Evolutionary conservation across 257 asterid species (phyloP).

Genomic region (Lycium ferocissimum): DNA sequence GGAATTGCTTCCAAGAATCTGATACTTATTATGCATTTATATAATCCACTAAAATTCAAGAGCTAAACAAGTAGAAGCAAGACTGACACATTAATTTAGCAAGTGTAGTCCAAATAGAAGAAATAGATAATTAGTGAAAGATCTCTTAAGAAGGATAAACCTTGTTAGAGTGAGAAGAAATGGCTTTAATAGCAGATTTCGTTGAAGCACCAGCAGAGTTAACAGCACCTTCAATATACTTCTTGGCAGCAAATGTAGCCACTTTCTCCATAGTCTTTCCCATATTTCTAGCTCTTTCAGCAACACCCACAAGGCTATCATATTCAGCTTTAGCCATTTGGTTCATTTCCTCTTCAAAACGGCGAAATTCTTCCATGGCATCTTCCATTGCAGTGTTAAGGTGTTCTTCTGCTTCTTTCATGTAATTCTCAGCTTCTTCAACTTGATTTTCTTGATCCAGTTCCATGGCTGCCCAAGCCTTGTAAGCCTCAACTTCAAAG

Average conservation of each 20-base stretch:
- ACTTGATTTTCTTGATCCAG: constrained; percentile 55
- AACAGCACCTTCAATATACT: constrained; percentile 82
- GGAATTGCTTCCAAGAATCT: neutral
- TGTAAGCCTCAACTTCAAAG: constrained; percentile 84
- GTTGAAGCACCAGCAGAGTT: constrained; percentile 75
- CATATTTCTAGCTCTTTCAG: constrained; percentile 62
- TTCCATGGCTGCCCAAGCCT: constrained; percentile 89
- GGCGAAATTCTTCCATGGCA: constrained; percentile 85
- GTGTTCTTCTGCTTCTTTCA: constrained; percentile 63
- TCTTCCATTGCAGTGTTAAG: constrained; percentile 80
- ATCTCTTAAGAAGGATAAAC: constrained; percentile 71
- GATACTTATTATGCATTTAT: neutral
- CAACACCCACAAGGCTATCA: constrained; percentile 52
- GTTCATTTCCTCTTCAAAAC: constrained; percentile 83
- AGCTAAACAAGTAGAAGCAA: neutral
- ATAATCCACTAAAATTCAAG: neutral
- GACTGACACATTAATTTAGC: neutral
- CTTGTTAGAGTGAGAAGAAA: constrained; percentile 65
- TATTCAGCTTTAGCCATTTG: constrained; percentile 49
- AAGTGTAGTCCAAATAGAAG: neutral
- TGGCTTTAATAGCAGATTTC: constrained; percentile 73
- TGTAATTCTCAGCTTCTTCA: constrained; percentile 40
- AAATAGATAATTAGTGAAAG: neutral
- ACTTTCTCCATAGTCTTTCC: constrained; percentile 67
- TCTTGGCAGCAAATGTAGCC: constrained; percentile 66